Evolutionary conservation across 805 yeast species (phyloP), one percentile per base, ranked within the genome.

Genomic region (Candida hispaniensis): DNA sequence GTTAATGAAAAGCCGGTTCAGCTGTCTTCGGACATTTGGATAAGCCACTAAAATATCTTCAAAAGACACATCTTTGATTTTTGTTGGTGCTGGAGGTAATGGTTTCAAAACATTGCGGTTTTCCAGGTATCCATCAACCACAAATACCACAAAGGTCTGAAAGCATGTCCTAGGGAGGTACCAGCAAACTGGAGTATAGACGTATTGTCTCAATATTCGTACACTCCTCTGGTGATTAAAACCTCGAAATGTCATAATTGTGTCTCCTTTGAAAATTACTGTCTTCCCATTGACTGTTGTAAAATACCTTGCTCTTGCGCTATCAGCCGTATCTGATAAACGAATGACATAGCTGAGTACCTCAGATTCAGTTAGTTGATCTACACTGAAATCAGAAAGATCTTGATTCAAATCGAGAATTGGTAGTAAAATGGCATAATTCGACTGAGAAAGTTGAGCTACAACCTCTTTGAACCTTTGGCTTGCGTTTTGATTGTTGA

Each of bases 391-490:
- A 15, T 73, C 79, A 19, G 68, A 69, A 9, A 72, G 52, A 2
- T 75, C 80, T 3, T 48, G 51, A 36, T 72, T 62, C 27, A 57
- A 47, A 7, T 79, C 56, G 2, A 66, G 54, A 16, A 55, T 49
- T 0, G 93, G 93, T 1, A 77, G 73, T n/a, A 80, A 50, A 9
- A 80, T 50, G 2, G 73, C 62, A 49, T 65, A 73, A n/a, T 66
- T 67, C 12, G 61, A 63, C 41, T 53, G 55, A 26, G 48, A 52
- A 39, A 10, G 74, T 5, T 52, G 41, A 12, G 27, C 39, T 7
- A 41, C 33, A 26, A 41, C 30, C 14, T 48, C 44, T 11, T 39
- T 33, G 25, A 43, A 38, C 29, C 40, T 43, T 10, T 44, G 22
- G 15, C 43, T 30, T 2, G 73, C 72, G 39, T 58, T 60, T 0